These are phyloP conservation scores for Aspergillus jensenii DNA, from an alignment of 2,329 filamentous ascomycete genomes.

Conservation along the genomic window DNA sequence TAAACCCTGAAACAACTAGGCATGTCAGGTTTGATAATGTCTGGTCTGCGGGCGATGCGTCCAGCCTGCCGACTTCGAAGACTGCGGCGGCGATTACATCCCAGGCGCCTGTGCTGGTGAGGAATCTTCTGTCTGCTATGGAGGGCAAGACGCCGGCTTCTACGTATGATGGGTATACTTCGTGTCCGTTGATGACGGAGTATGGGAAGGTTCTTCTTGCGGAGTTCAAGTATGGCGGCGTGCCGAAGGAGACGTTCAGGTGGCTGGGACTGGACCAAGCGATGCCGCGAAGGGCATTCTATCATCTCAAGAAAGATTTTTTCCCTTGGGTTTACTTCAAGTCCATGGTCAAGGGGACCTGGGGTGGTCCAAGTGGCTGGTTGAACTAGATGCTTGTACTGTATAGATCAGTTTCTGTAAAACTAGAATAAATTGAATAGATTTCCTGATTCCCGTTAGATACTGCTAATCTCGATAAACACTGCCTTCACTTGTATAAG, in stretches of 20 bases:
- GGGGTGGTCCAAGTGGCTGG: slow-evolving; percentile 61
- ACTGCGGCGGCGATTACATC: slow-evolving; percentile 56
- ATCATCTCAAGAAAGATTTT: slow-evolving; percentile 65
- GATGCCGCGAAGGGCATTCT: slow-evolving; percentile 57
- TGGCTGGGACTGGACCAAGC: slow-evolving; percentile 59
- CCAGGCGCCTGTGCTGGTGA: slow-evolving; percentile 53
- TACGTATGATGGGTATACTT: slow-evolving; percentile 57
- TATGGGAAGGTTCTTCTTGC: slow-evolving; percentile 64
- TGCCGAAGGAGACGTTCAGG: slow-evolving; percentile 63
- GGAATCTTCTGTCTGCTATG: slow-evolving; percentile 47
- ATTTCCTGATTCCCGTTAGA: too few relatives aligned
- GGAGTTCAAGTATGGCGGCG: slow-evolving; percentile 65
- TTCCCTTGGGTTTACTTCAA: slow-evolving; percentile 67
- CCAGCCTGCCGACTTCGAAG: slow-evolving; percentile 60
- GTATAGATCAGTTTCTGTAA: too few relatives aligned
- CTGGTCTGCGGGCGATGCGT: slow-evolving; percentile 61
- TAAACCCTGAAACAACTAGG: slow-evolving; percentile 53
- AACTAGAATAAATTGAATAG: too few relatives aligned
- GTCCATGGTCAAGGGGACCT: slow-evolving; percentile 61
- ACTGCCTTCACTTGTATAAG: too few relatives aligned
- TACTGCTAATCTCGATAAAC: too few relatives aligned
- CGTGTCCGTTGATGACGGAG: slow-evolving; percentile 55
- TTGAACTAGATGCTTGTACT: not conserved
- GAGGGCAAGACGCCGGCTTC: slow-evolving; percentile 48
- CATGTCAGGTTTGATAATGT: slow-evolving; percentile 58